phyloP scores from a whole-genome alignment of 1,139 yeast genomes.

The Zhuliangozyma blackwelliae region DNA sequence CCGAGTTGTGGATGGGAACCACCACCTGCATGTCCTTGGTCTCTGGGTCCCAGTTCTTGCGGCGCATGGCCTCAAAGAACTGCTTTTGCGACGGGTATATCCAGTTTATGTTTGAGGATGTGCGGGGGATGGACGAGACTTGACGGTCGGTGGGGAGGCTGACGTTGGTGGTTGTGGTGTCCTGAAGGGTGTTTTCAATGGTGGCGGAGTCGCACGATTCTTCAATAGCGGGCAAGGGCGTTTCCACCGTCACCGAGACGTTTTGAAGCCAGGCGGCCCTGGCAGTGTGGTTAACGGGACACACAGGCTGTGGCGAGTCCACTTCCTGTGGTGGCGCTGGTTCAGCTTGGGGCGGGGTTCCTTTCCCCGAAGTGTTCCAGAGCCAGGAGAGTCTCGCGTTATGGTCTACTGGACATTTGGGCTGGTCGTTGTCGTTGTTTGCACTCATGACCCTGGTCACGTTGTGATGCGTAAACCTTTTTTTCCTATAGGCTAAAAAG shows the following conservation, averaged over 20 bases:
- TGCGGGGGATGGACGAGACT: constrained; percentile 80
- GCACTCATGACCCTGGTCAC: too few species aligned
- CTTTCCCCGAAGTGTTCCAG: constrained; percentile 20
- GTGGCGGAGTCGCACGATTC: constrained; percentile 43
- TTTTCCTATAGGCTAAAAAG: too few species aligned
- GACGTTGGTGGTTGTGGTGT: constrained; percentile 25
- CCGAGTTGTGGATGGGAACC: constrained; percentile 91
- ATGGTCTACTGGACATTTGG: constrained; percentile 26
- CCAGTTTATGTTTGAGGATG: constrained; percentile 68
- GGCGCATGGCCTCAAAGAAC: constrained; percentile 88
- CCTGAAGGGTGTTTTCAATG: constrained; percentile 17
- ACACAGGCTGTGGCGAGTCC: constrained; percentile 29
- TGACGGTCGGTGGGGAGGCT: constrained; percentile 65
- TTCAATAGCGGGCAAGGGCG: constrained; percentile 36
- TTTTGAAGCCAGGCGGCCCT: constrained; percentile 54
- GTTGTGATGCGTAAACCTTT: too few species aligned
- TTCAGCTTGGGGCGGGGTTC: constrained; percentile 1
- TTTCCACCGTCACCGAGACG: constrained; percentile 25
- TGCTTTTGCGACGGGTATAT: constrained; percentile 94
- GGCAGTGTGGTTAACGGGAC: constrained; percentile 68
- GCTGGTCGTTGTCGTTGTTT: constrained; percentile 10
- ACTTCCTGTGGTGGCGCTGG: neutral
- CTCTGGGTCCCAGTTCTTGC: constrained; percentile 84
- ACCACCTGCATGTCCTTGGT: constrained; percentile 83
- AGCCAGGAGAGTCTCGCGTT: constrained; percentile 50